Base-by-base conservation (phyloP, 441 rosid genomes). In the Gossypium lobatum region DNA sequence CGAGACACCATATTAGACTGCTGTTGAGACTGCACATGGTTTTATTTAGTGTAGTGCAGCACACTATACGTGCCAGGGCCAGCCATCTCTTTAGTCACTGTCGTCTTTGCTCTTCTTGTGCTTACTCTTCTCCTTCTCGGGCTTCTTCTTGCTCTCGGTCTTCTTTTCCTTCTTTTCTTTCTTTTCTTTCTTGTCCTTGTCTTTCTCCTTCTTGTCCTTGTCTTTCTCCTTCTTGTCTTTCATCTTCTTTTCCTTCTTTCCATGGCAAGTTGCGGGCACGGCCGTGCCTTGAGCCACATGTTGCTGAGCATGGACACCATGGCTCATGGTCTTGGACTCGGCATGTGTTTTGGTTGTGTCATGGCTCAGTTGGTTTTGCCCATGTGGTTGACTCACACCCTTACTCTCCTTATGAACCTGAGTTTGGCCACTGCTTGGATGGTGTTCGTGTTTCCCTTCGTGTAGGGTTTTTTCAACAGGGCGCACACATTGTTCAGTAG, bases 51-150 rank as follows among this genome's bases (percentile, higher is more conserved):
- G 2, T 1, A 39, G 28, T 39, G 18, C 8, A 18, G 9, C 48
- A 53, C 37, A 39, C 28, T 10, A 42, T 58, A 23, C 17, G 14
- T 39, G 52, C 16, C 26, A 10, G 52, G n/a, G 23, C 25, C 28
- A 64, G 65, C 28, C 52, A 4, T 31, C 13, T 4, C 28, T 18
- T 64, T 64, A 39, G 9, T 18, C 52, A 5, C 3, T 11, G 0
- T 17, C 0, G 21, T 63, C 69, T 25, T 64, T 64, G 53, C 48
- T 2, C 67, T 64, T 18, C 52, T 64, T 64, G 16, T 37, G 23
- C 67, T 63, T 63, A 1, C 28, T 64, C 50, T 64, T 64, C 52
- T 64, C 50, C 69, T 64, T 64, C 68, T 64, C 68, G 6, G 52
- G 1, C 61, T 57, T 57, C 13, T 55, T 57, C 4, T 57, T 26